Base-by-base conservation (phyloP, 1,139 yeast species). In the Spencermartinsiella ligniputridi region DNA sequence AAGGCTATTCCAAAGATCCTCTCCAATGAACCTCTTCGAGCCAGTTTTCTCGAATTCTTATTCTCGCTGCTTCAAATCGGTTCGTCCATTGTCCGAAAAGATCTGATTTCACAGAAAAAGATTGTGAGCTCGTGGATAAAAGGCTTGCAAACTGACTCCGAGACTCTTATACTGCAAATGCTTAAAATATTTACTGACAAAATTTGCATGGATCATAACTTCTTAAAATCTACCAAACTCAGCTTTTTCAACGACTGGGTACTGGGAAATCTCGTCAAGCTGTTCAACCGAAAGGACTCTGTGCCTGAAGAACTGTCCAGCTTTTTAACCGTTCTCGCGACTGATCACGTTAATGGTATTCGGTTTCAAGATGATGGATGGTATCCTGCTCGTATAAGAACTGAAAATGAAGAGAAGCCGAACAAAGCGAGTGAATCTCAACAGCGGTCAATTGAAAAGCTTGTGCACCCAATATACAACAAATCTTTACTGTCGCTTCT, bases 171-270 rank as follows among this genome's bases (percentile, higher is more conserved):
- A 21, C 50, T 52, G 0, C 53, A 58, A 21, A 68, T 82, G 0
- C 48, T 88, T 2, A 60, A 64, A 0, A 72, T 79, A 27, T 65
- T 88, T 44, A 76, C 71, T 13, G 57, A 67, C 1, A 68, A 69
- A 25, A 72, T 90, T 2, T 60, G 88, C 34, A 62, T 66, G 25
- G 97, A 90, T 54, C 60, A 70, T 1, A 70, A 76, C 13, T 83
- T 81, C 57, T 77, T 79, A 52, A 82, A 81, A 56, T 70, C 82
- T 46, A 76, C 89, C 1, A 90, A 89, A 60, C 76, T 88, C 53
- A 79, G 79, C 52, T 75, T 89, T 16, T 76, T 90, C 56, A 88
- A 86, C 56, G 97, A 90, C 57, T 78, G 85, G 71, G 78, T 83
- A 24, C 62, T 89, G 52, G 72, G 74, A 30, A 79, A 79, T 46